Conservation (phyloP, 257 asterid species). For the Gentiana straminea region DNA sequence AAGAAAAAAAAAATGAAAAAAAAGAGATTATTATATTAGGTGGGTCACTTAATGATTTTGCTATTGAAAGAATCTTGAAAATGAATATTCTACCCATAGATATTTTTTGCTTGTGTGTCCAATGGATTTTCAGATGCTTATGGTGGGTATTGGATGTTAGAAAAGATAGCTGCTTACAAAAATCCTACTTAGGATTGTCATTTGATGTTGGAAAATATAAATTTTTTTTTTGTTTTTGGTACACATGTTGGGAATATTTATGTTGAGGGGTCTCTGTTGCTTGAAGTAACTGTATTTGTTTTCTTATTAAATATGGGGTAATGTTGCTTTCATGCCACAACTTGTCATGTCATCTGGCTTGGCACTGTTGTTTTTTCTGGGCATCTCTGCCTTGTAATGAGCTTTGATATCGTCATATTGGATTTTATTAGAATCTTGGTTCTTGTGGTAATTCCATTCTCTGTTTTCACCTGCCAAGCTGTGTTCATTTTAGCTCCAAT, state of each 20-base stretch:
- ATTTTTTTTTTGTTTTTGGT: too few species aligned
- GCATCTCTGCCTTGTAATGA: neutral
- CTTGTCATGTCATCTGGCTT: neutral
- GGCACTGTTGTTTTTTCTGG: too few species aligned
- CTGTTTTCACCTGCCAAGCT: neutral
- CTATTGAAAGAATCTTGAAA: neutral
- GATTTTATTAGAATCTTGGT: neutral
- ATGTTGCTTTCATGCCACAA: neutral
- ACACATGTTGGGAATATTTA: neutral
- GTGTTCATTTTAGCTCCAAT: too few species aligned
- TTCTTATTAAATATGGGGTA: neutral
- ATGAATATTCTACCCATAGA: constrained; percentile 6
- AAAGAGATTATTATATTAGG: neutral
- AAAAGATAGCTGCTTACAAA: neutral
- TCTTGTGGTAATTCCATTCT: neutral
- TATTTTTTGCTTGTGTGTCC: constrained; percentile 6
- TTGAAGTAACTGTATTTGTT: neutral
- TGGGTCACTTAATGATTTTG: neutral
- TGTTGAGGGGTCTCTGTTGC: constrained; percentile 8
- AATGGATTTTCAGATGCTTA: constrained; percentile 2
- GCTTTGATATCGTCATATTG: neutral
- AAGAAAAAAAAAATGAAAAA: neutral
- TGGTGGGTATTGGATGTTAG: neutral
- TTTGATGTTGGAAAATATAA: too few species aligned
- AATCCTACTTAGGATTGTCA: too few species aligned